These are phyloP conservation scores for Malassezia sp. DNA, from an alignment of 1,284 basidiomycete species.

Conservation along the genomic window DNA sequence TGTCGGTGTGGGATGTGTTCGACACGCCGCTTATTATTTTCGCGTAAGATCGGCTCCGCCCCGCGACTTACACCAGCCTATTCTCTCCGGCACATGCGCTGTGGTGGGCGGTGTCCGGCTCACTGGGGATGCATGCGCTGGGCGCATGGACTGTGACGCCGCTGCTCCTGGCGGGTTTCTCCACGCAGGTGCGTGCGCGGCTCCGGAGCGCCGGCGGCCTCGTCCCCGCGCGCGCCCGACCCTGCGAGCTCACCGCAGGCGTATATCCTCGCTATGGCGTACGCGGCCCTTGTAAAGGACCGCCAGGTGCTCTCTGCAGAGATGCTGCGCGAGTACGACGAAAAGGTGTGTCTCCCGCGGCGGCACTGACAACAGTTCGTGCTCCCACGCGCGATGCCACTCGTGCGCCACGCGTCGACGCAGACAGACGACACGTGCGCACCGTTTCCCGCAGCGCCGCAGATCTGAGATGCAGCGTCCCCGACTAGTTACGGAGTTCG, in stretches of 20 bases:
- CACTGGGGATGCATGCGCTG: slow-evolving; percentile 1
- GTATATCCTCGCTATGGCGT: slow-evolving; percentile 6
- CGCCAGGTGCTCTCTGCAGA: slow-evolving; percentile 9
- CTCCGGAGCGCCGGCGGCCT: no score
- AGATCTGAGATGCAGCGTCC: no score
- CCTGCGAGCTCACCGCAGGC: slow-evolving; percentile 4
- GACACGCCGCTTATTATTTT: slow-evolving; percentile 11
- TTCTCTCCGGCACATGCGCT: slow-evolving; percentile 16
- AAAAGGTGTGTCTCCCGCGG: slow-evolving; percentile 7
- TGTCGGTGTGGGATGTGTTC: slow-evolving; percentile 14
- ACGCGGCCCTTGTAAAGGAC: slow-evolving; percentile 8
- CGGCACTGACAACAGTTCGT: slow-evolving; percentile 8
- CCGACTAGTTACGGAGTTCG: no score
- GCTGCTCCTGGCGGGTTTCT: slow-evolving; percentile 6
- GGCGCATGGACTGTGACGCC: slow-evolving; percentile 6
- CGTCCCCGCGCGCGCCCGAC: no score
- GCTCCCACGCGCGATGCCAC: slow-evolving; percentile 14
- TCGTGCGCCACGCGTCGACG: slow-evolving; percentile 14
- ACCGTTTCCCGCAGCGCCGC: no score
- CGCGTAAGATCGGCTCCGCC: slow-evolving; percentile 1
- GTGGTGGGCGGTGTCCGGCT: slow-evolving; percentile 13
- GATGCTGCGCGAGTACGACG: slow-evolving; percentile 16
- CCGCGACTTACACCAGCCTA: neutral
- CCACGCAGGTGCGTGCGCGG: neutral
- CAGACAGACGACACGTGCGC: slow-evolving; percentile 10